These are phyloP conservation scores for Meira miltonrushii DNA, from an alignment of 1,284 basidiomycete genomes.

Conservation along the genomic window DNA sequence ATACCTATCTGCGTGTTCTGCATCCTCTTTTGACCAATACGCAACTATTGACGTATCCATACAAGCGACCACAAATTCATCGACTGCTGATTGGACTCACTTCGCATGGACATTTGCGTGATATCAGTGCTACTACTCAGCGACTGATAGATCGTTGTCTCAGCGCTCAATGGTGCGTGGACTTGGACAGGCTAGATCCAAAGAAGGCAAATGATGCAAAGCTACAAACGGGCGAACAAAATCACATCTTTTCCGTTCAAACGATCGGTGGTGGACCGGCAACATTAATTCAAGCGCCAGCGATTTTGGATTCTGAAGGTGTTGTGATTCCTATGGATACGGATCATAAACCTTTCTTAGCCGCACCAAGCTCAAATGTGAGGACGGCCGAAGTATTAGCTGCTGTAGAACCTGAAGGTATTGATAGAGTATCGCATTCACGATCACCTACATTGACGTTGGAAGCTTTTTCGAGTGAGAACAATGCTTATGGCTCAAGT, in stretches of 20 bases:
- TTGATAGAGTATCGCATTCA: too few species aligned
- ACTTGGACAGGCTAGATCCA: constrained; percentile 31
- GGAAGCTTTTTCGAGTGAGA: too few species aligned
- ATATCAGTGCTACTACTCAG: constrained; percentile 69
- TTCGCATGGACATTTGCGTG: constrained; percentile 67
- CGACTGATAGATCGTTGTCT: constrained; percentile 89
- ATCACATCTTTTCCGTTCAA: constrained; percentile 7
- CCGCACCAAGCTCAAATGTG: neutral
- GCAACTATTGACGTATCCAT: constrained; percentile 73
- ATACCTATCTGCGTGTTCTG: constrained; percentile 92
- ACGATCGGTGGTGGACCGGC: neutral
- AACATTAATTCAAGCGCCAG: neutral
- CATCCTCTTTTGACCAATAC: constrained; percentile 92
- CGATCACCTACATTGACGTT: too few species aligned
- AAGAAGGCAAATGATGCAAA: neutral
- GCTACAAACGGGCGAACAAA: neutral
- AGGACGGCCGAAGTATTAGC: neutral
- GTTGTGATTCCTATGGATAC: constrained; percentile 2
- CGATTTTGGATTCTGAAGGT: neutral
- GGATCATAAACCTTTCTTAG: constrained; percentile 3
- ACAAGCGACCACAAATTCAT: constrained; percentile 87
- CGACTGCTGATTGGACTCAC: constrained; percentile 74
- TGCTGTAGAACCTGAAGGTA: neutral
- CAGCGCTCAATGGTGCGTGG: constrained; percentile 73
- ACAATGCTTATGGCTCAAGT: too few species aligned